Base-by-base conservation (phyloP, 345 rosid genomes). In the Kandelia obovata region DNA sequence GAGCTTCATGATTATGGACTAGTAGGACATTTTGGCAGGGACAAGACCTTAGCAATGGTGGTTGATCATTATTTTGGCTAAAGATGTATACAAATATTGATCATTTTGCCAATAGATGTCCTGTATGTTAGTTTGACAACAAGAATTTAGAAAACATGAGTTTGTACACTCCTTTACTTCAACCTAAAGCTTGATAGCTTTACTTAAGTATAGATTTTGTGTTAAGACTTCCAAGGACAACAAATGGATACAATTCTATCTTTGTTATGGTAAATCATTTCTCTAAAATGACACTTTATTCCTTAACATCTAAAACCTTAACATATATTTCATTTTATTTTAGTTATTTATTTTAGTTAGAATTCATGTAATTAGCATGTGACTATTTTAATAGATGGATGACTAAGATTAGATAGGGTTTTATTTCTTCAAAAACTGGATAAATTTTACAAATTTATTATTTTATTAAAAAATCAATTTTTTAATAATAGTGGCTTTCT, bases 1-100 rank as follows among this genome's bases (percentile, higher is more conserved):
- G 70, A 69, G 26, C 31, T 64, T n/a, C 47, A 69, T 31, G 43
- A 35, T 2, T 49, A 30, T 68, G 47, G 70, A 27, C 63, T 69
- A 20, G 5, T 0, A 31, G 53, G 59, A 35, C 68, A 68, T 56
- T 74, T 55, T 13, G 25, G 66, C 0, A 27, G 23, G 1, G 61
- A 46, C 1, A 30, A 31, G 0, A 31, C 1, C 5, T 27, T 69
- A 15, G 25, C 37, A 28, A 58, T 46, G 65, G 55, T 69, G 7
- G 20, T 20, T 17, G 11, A 55, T 27, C 30, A 3, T 59, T 49
- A 32, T 26, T 55, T 46, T 53, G 30, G 65, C 66, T 53, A 0
- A 28, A 46, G 9, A 1, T 60, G 25, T 2, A n/a, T 1, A 27
- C 17, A 2, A 59, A 69, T 17, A 5, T 20, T 0, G 5, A 19